Percentiles rank a stretch among this genome's conserved stretches.
These are phyloP conservation scores for Radiomyces spectabilis DNA, from an alignment of 192 early-diverging fungal genomes.

Conservation along the genomic window DNA sequence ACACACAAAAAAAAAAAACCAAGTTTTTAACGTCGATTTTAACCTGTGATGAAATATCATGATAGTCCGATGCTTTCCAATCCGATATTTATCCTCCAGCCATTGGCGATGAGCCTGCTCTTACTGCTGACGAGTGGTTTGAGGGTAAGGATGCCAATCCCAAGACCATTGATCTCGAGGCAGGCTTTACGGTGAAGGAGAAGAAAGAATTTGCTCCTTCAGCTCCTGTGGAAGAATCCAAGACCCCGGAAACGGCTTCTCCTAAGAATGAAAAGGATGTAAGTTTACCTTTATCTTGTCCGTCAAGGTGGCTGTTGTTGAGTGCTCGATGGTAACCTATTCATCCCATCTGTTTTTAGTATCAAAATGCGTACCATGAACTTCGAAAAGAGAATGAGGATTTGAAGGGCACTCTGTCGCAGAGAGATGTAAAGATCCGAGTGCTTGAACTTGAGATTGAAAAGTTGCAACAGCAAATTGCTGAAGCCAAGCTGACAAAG, in stretches of 20 bases:
- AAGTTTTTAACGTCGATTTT: background rate
- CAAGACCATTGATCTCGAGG: slow-evolving; percentile 65
- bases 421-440: slow-evolving; percentile 70
- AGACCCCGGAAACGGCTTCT: slow-evolving; percentile 8
- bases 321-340: too few relatives aligned
- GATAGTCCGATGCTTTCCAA: slow-evolving; percentile 93
- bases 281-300: background rate
- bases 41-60: background rate
- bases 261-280: slow-evolving; percentile 52
- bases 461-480: slow-evolving; percentile 27
- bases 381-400: slow-evolving; percentile 79
- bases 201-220: slow-evolving; percentile 77
- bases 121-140: slow-evolving; percentile 93
- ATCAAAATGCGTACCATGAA: slow-evolving; percentile 68
- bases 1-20: background rate
- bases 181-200: slow-evolving; percentile 54
- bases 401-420: slow-evolving; percentile 62
- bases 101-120: slow-evolving; percentile 66
- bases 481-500: slow-evolving; percentile 15
- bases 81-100: slow-evolving; percentile 90
- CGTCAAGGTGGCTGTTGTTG: too few relatives aligned
- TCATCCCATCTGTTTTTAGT: slow-evolving; percentile 38
- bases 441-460: slow-evolving; percentile 75
- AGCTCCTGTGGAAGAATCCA: slow-evolving; percentile 44
- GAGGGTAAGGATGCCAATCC: slow-evolving; percentile 77